These are phyloP conservation scores for Phtheirospermum japonicum DNA, from an alignment of 257 asterid species.

Conservation along the genomic window DNA sequence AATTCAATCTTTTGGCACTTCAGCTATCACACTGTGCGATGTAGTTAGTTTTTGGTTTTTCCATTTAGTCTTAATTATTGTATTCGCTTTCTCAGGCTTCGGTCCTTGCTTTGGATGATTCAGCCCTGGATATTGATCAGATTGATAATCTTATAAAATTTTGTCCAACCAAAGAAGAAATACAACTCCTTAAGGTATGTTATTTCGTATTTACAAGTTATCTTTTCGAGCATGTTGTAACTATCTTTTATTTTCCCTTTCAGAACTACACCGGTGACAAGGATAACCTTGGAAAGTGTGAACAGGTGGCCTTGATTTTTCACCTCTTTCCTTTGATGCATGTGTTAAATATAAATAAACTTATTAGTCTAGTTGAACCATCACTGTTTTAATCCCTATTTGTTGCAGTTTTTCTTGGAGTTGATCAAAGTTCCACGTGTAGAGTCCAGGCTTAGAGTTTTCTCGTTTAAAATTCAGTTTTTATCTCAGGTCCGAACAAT, in stretches of 20 bases:
- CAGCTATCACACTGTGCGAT: no score
- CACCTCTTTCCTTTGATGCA: no score
- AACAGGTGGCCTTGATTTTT: conserved; percentile 46
- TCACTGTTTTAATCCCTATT: background rate
- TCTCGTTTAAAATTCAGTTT: conserved; percentile 70
- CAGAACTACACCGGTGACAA: conserved; percentile 76
- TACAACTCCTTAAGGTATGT: conserved; percentile 70
- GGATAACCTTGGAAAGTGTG: conserved; percentile 86
- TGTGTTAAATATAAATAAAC: no score
- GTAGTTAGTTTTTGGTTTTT: no score
- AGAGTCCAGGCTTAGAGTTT: conserved; percentile 71
- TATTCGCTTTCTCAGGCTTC: conserved; percentile 46
- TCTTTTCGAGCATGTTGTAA: conserved; percentile 25
- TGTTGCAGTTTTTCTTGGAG: conserved; percentile 77
- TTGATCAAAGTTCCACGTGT: conserved; percentile 82
- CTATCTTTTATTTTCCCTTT: conserved; percentile 20
- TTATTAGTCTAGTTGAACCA: background rate
- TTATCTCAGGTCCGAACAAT: conserved; percentile 52
- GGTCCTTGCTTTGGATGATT: conserved; percentile 78
- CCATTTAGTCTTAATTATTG: background rate
- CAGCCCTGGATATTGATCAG: conserved; percentile 75
- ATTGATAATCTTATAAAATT: conserved; percentile 84
- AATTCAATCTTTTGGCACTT: no score
- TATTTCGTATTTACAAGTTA: conserved; percentile 1
- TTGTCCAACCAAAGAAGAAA: conserved; percentile 91